phyloP scores from a whole-genome alignment of 495 filamentous ascomycete genomes.

The Bacidia rubella region DNA sequence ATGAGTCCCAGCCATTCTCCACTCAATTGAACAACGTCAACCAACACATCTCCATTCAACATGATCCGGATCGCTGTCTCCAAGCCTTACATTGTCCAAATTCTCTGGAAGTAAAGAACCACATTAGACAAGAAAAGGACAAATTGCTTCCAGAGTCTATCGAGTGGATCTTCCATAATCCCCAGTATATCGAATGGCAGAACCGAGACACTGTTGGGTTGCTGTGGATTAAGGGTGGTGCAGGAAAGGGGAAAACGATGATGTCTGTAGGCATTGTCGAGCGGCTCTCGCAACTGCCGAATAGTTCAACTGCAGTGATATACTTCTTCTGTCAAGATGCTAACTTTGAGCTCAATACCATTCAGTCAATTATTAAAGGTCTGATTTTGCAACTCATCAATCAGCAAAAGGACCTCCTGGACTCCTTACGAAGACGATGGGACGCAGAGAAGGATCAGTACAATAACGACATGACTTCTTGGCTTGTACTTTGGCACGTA shows the following conservation, averaged over 20 bases:
- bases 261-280: conserved; percentile 24
- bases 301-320: neutral
- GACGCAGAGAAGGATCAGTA: conserved; percentile 6
- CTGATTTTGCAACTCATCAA: neutral
- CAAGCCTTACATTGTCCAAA: neutral
- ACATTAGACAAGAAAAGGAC: neutral
- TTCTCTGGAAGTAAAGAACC: neutral
- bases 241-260: conserved; percentile 38
- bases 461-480: conserved; percentile 14
- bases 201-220: conserved; percentile 6
- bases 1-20: no score
- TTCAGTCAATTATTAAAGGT: conserved; percentile 1
- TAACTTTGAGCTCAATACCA: neutral
- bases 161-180: neutral
- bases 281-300: conserved; percentile 8
- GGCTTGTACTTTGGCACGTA: conserved; percentile 9
- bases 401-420: neutral
- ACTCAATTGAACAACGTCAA: no score
- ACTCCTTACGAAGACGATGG: neutral
- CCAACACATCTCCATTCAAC: no score
- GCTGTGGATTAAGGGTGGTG: conserved; percentile 33
- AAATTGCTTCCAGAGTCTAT: neutral
- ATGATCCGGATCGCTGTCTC: no score
- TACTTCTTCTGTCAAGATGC: conserved; percentile 5
- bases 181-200: neutral